A percentile compares a stretch with the other conserved stretches of the same genome.
Evolutionary conservation across 345 rosid genomes (phyloP).

Genomic region (Aquilaria sinensis): DNA sequence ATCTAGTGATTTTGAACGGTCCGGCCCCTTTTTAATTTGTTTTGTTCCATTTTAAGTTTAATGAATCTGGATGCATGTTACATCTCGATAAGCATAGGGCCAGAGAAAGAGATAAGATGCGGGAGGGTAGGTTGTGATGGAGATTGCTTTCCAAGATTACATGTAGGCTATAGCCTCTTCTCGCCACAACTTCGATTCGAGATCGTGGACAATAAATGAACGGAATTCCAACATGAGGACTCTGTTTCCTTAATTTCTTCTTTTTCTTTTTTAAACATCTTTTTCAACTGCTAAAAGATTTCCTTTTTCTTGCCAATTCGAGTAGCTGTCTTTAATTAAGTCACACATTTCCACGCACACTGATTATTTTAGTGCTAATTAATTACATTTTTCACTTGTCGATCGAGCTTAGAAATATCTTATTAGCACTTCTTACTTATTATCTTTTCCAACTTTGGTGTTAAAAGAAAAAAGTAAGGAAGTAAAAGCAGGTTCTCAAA

Average conservation of each 20-base stretch:
- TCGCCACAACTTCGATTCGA: constrained; percentile 18
- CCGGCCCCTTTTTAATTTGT: not conserved
- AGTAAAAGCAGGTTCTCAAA: not conserved
- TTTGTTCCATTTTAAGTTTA: no score
- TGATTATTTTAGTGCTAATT: no score
- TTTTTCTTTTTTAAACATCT: not conserved
- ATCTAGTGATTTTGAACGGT: not conserved
- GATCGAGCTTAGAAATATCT: not conserved
- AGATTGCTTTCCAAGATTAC: constrained; percentile 25
- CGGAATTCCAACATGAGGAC: constrained; percentile 7
- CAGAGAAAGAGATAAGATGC: constrained; percentile 20
- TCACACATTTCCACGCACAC: not conserved
- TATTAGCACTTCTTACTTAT: not conserved
- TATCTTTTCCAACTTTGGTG: not conserved
- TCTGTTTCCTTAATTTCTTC: not conserved
- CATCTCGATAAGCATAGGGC: not conserved
- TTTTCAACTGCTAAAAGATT: not conserved
- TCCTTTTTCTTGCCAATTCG: not conserved
- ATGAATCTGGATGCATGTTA: no score
- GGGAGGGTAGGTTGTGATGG: constrained; percentile 16
- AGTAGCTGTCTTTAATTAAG: not conserved
- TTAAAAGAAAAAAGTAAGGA: not conserved
- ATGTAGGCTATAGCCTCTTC: constrained; percentile 1
- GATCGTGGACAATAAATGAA: constrained; percentile 5
- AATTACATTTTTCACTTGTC: not conserved